Conservation (phyloP, 1,139 yeast genomes). For the Saccharomyces hybrid region DNA sequence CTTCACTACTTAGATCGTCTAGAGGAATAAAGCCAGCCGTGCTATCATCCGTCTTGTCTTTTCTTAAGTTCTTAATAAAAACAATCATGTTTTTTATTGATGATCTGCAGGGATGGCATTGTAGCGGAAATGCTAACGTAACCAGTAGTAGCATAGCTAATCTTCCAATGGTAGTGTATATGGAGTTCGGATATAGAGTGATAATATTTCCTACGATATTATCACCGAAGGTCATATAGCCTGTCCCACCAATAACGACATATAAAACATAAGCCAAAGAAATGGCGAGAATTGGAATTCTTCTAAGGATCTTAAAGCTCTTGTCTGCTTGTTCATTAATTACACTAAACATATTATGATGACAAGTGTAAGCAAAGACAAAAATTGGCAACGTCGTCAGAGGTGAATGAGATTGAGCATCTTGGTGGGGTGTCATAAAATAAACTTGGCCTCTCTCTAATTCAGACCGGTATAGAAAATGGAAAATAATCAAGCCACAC, state of each 20-base stretch:
- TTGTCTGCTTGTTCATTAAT: conserved; percentile 57
- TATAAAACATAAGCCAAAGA: conserved; percentile 52
- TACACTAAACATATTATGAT: conserved; percentile 71
- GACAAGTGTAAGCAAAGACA: conserved; percentile 76
- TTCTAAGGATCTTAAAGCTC: conserved; percentile 45
- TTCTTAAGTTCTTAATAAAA: conserved; percentile 24
- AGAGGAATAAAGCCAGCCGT: not conserved
- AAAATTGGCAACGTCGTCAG: conserved; percentile 58
- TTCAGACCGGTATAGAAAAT: conserved; percentile 39
- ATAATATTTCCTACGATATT: conserved; percentile 59
- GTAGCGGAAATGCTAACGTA: conserved; percentile 61
- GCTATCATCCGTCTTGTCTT: conserved; percentile 42
- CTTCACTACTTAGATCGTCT: not conserved
- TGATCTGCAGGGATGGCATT: conserved; percentile 59
- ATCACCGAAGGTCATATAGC: conserved; percentile 65
- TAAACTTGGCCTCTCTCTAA: conserved; percentile 37
- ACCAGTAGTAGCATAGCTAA: conserved; percentile 64
- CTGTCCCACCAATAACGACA: conserved; percentile 55
- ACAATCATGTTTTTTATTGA: conserved; percentile 16
- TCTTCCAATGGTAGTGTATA: conserved; percentile 58
- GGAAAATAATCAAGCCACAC: conserved; percentile 52
- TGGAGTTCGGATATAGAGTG: conserved; percentile 58
- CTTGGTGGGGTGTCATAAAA: conserved; percentile 33
- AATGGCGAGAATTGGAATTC: conserved; percentile 50
- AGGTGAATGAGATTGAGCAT: conserved; percentile 26